Evolutionary conservation across 108 stramenopile species (phyloP).

Genomic region (Pseudonitzschia delicatissima): DNA sequence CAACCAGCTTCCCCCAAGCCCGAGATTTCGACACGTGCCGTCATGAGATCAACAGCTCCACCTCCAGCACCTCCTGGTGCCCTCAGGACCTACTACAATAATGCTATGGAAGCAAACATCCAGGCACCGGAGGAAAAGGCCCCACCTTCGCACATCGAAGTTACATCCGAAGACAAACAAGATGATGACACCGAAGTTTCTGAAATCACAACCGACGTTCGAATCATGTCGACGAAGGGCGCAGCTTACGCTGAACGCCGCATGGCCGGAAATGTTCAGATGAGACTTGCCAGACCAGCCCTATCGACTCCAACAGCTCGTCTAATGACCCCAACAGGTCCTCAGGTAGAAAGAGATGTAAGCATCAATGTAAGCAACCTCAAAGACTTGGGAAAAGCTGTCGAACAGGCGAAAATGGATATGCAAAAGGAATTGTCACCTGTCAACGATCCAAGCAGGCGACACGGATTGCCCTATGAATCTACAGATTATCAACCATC

Average conservation of each 20-base stretch:
- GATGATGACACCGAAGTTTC: constrained; percentile 24
- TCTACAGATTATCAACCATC: constrained; percentile 16
- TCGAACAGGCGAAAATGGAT: constrained; percentile 5
- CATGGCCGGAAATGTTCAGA: constrained; percentile 12
- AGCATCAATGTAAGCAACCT: constrained; percentile 26
- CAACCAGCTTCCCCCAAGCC: not conserved
- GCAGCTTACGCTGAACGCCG: constrained; percentile 7
- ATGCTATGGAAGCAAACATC: constrained; percentile 1
- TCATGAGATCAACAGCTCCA: not conserved
- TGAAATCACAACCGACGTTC: constrained; percentile 19
- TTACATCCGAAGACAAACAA: not conserved
- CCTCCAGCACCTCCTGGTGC: not conserved
- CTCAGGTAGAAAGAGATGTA: not conserved
- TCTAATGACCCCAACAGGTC: too few species aligned
- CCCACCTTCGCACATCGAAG: constrained; percentile 22
- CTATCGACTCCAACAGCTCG: not conserved
- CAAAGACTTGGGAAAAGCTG: constrained; percentile 13
- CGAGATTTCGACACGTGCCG: not conserved
- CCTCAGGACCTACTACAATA: not conserved
- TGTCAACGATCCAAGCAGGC: not conserved
- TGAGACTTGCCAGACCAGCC: not conserved
- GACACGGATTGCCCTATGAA: constrained; percentile 34
- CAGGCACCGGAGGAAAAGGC: not conserved
- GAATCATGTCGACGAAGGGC: not conserved
- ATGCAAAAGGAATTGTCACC: constrained; percentile 1